These are phyloP conservation scores for Erodium trifolium DNA, from an alignment of 441 rosid genomes.

Conservation along the genomic window DNA sequence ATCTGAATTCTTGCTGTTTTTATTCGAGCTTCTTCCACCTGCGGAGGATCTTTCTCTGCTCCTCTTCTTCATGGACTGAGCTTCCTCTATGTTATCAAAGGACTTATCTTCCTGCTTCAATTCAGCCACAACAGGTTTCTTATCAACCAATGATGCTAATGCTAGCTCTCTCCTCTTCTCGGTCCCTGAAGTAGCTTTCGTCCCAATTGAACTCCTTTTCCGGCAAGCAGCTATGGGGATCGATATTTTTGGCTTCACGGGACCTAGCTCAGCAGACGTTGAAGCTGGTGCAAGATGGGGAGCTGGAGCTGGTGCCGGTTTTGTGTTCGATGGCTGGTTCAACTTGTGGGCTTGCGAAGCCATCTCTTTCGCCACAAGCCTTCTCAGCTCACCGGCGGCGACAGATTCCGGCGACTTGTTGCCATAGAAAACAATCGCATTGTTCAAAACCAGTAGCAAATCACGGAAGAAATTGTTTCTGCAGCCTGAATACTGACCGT, in stretches of 20 bases:
- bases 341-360: slow-evolving; percentile 11
- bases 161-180: slow-evolving; percentile 24
- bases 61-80: slow-evolving; percentile 25
- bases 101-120: too few relatives aligned
- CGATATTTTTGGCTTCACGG: slow-evolving; percentile 27
- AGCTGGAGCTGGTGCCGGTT: slow-evolving; percentile 7
- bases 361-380: neutral
- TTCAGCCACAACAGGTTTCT: slow-evolving; percentile 27
- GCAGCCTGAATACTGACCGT: neutral
- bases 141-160: slow-evolving; percentile 15
- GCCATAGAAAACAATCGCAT: slow-evolving; percentile 4
- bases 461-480: neutral
- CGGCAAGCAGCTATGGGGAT: slow-evolving; percentile 37
- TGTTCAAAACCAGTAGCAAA: neutral
- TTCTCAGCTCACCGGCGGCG: neutral
- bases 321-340: slow-evolving; percentile 20
- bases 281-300: too few relatives aligned
- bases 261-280: too few relatives aligned
- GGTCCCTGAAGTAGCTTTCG: slow-evolving; percentile 24
- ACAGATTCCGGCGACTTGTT: neutral
- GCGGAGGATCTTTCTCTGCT: slow-evolving; percentile 19
- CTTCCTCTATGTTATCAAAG: slow-evolving; percentile 18
- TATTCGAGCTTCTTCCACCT: slow-evolving; percentile 20
- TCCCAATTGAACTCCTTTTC: slow-evolving; percentile 36
- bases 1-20: slow-evolving; percentile 22